Evolutionary conservation across 768 basidiomycete species (phyloP).

Genomic region (Infundibulicybe gibba): DNA sequence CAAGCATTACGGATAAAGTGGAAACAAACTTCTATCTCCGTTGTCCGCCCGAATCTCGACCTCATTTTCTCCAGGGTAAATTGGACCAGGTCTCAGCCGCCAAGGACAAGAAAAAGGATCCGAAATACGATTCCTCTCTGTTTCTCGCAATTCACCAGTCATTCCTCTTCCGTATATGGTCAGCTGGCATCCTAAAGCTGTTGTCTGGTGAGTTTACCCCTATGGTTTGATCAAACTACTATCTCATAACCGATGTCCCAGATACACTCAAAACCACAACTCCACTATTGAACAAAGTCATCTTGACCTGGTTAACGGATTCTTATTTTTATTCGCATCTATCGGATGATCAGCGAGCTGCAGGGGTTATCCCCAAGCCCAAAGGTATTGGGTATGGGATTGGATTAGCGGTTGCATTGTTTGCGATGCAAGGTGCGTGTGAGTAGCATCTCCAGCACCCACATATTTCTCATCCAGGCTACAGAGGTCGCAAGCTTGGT

Average conservation of each 20-base stretch:
- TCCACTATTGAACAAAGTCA: slow-evolving; percentile 53
- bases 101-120: slow-evolving; percentile 6
- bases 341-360: slow-evolving; percentile 30
- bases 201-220: slow-evolving; percentile 26
- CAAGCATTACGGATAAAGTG: slow-evolving; percentile 29
- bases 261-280: slow-evolving; percentile 50
- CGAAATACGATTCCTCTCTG: slow-evolving; percentile 44
- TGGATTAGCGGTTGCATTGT: slow-evolving; percentile 54
- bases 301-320: slow-evolving; percentile 55
- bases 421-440: slow-evolving; percentile 54
- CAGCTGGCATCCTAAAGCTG: slow-evolving; percentile 44
- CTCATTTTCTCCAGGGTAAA: slow-evolving; percentile 9
- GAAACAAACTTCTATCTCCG: slow-evolving; percentile 40
- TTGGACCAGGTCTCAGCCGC: slow-evolving; percentile 4
- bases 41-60: slow-evolving; percentile 37
- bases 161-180: slow-evolving; percentile 45
- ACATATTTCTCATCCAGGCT: neutral
- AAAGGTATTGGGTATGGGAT: slow-evolving; percentile 57
- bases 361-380: slow-evolving; percentile 31
- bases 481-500: slow-evolving; percentile 39
- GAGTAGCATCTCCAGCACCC: neutral
- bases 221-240: slow-evolving; percentile 1
- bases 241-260: slow-evolving; percentile 6
- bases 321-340: slow-evolving; percentile 40
- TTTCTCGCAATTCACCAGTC: slow-evolving; percentile 43